These are phyloP conservation scores for Solanum lignicaule DNA, from an alignment of 257 asterid genomes.

Conservation along the genomic window DNA sequence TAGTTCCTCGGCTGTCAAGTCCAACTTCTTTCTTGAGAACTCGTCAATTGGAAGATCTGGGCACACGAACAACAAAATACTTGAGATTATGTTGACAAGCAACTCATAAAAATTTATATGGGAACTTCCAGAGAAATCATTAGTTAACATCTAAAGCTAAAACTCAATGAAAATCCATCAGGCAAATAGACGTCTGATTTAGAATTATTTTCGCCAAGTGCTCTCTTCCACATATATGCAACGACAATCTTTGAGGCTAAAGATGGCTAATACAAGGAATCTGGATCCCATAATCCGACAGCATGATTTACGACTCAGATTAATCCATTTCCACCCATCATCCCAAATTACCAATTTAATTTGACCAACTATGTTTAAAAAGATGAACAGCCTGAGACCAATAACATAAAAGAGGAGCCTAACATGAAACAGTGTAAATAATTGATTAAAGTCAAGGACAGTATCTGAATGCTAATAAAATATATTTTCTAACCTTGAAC, in stretches of 20 bases:
- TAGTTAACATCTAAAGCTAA: neutral
- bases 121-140: neutral
- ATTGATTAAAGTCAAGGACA: neutral
- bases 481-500: conserved; percentile 63
- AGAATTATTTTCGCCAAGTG: neutral
- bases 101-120: neutral
- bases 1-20: conserved; percentile 70
- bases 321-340: neutral
- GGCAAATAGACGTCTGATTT: neutral
- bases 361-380: neutral
- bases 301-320: neutral
- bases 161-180: too few relatives aligned
- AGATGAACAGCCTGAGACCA: neutral
- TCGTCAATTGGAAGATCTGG: conserved; percentile 78
- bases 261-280: neutral
- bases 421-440: neutral
- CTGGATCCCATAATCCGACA: neutral
- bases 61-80: neutral
- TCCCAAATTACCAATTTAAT: neutral
- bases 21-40: conserved; percentile 72
- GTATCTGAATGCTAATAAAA: neutral
- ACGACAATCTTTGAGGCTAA: neutral
- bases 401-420: neutral
- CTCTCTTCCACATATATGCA: neutral
- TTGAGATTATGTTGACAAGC: neutral